phyloP scores from a whole-genome alignment of 2,329 filamentous ascomycete genomes.

The Phaeoacremonium minimum region DNA sequence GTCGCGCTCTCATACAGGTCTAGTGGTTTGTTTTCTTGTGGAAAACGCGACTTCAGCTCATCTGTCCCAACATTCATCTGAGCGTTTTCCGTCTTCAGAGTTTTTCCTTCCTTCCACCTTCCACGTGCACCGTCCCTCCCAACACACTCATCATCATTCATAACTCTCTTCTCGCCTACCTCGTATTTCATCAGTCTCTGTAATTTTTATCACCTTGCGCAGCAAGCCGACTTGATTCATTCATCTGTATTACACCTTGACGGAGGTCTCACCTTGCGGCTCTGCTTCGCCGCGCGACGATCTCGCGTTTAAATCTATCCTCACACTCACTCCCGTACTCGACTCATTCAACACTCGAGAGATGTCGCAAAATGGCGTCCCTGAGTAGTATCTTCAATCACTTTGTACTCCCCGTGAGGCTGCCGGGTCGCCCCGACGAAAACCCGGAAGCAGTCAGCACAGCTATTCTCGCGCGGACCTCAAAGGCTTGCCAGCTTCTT shows the following conservation, averaged over 20 bases:
- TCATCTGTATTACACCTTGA: neutral
- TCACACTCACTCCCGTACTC: no score
- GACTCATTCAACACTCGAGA: no score
- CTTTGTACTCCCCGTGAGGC: constrained; percentile 29
- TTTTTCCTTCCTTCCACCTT: neutral
- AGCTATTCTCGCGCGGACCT: constrained; percentile 15
- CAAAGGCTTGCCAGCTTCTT: neutral
- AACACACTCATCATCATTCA: neutral
- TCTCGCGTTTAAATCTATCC: no score
- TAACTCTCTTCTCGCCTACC: neutral
- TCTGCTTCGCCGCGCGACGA: no score
- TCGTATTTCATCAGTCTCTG: neutral
- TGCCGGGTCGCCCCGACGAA: constrained; percentile 24
- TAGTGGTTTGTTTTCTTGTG: no score
- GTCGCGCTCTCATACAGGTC: no score
- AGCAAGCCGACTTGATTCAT: neutral
- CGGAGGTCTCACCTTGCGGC: no score
- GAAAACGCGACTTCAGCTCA: no score
- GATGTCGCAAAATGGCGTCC: no score
- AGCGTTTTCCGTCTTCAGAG: neutral
- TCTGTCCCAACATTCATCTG: no score
- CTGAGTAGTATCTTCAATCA: constrained; percentile 33
- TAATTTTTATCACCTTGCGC: neutral
- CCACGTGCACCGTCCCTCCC: no score
- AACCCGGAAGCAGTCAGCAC: constrained; percentile 15